Base-by-base conservation (phyloP, 2,329 filamentous ascomycete species). In the Aphanoascus verrucosus region DNA sequence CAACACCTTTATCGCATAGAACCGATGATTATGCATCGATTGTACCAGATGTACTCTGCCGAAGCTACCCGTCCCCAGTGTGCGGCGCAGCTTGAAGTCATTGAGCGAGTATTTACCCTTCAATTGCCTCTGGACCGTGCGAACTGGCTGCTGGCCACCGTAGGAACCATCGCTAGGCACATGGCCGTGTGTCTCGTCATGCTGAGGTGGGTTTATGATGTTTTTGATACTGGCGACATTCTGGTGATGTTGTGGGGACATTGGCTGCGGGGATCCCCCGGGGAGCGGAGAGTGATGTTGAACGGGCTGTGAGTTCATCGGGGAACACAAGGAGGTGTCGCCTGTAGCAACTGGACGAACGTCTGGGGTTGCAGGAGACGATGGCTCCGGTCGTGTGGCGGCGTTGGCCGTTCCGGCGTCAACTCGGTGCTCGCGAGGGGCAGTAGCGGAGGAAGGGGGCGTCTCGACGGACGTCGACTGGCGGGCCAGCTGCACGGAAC, bases 1-100 rank as follows among this genome's bases (percentile, higher is more conserved):
- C 72, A 98, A 75, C 60, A 98, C 93, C 75, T 98, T 98, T 72
- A 98, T 85, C 44, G 93, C 93, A 73, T 98, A 98, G 77, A 90
- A 98, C 57, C 93, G 84, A 72, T 94, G 87, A 71, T 98, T 98
- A 74, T 98, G 93, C 72, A 90, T 93, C 60, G 90, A 96, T 73
- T 97, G 93, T 51, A 97, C 93, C 56, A 98, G 77, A 68, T 98
- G 93, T 43, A 98, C 93, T 61, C 93, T 81, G 44, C 93, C 93
- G 72, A 98, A 98, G 70, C 90, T 96, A 65, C 93, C 93, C 34
- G 93, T 98, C 49, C 93, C 93, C 58, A 98, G 77, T 37, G 93
- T 98, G 63, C 93, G 82, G 73, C 90, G 81, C 60, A 98, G 84
- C 57, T 84, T 78, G 66, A 98, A 98, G 74, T 98, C 93, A 56